phyloP scores from a whole-genome alignment of 1,284 basidiomycete genomes.

The Leccinum holopus region DNA sequence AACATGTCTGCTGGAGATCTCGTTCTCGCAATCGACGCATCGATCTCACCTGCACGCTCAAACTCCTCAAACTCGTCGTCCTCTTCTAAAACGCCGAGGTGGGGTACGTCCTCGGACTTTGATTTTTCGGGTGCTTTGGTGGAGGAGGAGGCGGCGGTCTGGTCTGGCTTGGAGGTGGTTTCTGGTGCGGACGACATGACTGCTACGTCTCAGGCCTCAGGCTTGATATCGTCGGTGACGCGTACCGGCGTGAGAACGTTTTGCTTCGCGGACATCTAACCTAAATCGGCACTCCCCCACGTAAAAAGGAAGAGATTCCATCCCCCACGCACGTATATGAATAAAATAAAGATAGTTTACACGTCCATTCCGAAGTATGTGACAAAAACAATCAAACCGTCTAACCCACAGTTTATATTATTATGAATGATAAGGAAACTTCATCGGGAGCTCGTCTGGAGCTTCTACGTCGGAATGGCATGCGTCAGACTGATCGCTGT shows the following conservation, averaged over 20 bases:
- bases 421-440: no score
- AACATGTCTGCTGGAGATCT: no score
- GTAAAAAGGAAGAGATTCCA: no score
- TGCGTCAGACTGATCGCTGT: no score
- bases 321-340: no score
- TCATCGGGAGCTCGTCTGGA: no score
- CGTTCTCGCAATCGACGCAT: slow-evolving; percentile 21
- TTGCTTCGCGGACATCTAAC: background rate
- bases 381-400: no score
- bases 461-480: no score
- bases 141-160: slow-evolving; percentile 10
- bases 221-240: slow-evolving; percentile 8
- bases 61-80: slow-evolving; percentile 88
- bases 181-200: slow-evolving; percentile 34
- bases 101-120: slow-evolving; percentile 43
- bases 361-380: no score
- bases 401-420: no score
- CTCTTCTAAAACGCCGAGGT: slow-evolving; percentile 76
- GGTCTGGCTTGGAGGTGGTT: slow-evolving; percentile 39
- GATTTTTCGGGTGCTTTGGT: slow-evolving; percentile 37
- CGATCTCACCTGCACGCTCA: slow-evolving; percentile 59
- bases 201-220: background rate
- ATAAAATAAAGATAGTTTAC: no score
- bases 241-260: slow-evolving; percentile 27
- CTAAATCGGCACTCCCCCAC: background rate